Evolutionary conservation across 108 stramenopile species (phyloP), one percentile per base, ranked within the genome.

Genomic region (Skeletonema menzelii): DNA sequence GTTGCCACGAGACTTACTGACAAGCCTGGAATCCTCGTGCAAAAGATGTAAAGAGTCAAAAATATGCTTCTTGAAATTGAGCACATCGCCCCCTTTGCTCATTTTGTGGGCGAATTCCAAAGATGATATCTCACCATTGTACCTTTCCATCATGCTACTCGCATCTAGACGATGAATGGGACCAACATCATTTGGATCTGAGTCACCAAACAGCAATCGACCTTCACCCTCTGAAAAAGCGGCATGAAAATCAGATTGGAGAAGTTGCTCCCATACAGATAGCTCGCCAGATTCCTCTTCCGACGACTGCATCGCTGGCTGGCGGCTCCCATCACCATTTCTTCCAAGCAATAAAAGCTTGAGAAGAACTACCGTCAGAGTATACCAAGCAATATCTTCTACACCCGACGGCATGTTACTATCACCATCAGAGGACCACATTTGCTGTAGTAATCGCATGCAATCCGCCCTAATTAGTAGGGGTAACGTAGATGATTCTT

Each of bases 41-140:
- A 95, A 61, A 8, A 85, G 69, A 66, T 91, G 90, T 47, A 95
- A 53, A 0, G 87, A 65, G 78, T 89, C 87, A 74, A 92, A 91
- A 44, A 95, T 67, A 0, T 49, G 56, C 11, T 67, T 68, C 22
- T 67, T 59, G 28, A 75, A 56, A n/a, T 72, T 10, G 28, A 59
- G 28, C 35, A 70, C 53, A 14, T 47, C 46, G 24, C 44, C 47
- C 4, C 26, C 47, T 22, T 34, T 14, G 30, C 24, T 42, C 2
- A 32, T 26, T 11, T 14, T 55, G 35, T n/a, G 3, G 24, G 27
- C 59, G 30, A 24, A 59, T 24, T 44, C 6, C 74, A 75, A 32
- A 67, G 66, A 62, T 26, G 76, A 63, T 19, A 74, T 42, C 19
- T 63, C 14, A n/a, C 67, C 69, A n/a, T 30, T 22, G 17, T 64